Evolutionary conservation across 257 asterid genomes (phyloP).

Genomic region (Solanum corneliomulleri): DNA sequence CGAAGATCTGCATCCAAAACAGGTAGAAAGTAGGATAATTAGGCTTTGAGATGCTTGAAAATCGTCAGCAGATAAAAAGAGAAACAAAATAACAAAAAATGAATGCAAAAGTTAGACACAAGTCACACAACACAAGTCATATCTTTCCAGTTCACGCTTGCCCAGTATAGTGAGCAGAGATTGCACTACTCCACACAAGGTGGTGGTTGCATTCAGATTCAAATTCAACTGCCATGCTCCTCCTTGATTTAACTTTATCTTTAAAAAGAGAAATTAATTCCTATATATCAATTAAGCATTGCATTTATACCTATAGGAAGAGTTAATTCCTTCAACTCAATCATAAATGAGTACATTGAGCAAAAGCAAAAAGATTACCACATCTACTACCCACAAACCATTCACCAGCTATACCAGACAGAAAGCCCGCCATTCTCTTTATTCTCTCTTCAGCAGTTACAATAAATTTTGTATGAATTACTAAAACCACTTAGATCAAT

Average conservation of each 20-base stretch:
- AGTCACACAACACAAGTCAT: not conserved
- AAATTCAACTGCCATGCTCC: not conserved
- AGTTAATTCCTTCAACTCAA: not conserved
- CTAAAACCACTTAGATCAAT: not conserved
- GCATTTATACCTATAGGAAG: not conserved
- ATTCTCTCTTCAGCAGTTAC: not conserved
- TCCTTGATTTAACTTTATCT: not conserved
- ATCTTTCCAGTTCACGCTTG: not conserved
- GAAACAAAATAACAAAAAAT: not conserved
- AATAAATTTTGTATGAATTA: not conserved
- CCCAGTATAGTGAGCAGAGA: not conserved
- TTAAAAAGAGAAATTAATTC: not conserved
- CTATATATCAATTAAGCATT: not conserved
- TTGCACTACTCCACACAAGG: not conserved
- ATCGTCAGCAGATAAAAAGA: not conserved
- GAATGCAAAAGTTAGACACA: not conserved
- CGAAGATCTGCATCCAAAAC: slow-evolving; percentile 62
- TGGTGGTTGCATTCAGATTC: not conserved
- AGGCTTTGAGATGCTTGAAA: not conserved
- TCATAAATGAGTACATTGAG: not conserved
- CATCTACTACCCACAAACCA: not conserved
- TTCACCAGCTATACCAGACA: not conserved
- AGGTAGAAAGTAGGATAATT: not conserved
- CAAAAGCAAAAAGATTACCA: not conserved
- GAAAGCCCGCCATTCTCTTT: not conserved